Evolutionary conservation across 306 rosid genomes (phyloP).

Genomic region (Dicorynia guianensis): DNA sequence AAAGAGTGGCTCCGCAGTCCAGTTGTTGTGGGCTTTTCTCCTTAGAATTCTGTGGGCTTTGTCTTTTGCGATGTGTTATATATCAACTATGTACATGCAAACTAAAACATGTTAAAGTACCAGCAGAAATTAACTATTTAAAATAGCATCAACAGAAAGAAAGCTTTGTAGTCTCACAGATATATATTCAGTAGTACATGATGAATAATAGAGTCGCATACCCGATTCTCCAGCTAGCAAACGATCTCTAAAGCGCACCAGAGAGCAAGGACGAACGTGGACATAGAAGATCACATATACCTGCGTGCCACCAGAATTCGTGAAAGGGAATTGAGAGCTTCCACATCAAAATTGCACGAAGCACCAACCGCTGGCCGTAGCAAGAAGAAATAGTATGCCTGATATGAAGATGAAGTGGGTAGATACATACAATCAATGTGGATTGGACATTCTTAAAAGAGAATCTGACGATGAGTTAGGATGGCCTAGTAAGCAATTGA

Average conservation of each 20-base stretch:
- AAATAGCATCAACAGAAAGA: no score
- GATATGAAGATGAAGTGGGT: conserved; percentile 21
- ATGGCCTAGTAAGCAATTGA: conserved; percentile 45
- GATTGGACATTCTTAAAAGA: conserved; percentile 30
- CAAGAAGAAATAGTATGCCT: conserved; percentile 6
- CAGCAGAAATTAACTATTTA: no score
- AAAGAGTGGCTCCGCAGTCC: no score
- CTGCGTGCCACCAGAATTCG: conserved; percentile 34
- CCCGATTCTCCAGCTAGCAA: neutral
- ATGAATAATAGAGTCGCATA: no score
- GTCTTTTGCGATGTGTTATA: no score
- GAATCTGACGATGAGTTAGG: conserved; percentile 38
- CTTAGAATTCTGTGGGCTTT: no score
- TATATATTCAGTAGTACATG: no score
- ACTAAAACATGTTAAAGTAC: no score
- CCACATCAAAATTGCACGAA: neutral
- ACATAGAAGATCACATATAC: neutral
- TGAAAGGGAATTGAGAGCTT: no score
- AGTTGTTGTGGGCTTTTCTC: no score
- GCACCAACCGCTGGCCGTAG: conserved; percentile 25
- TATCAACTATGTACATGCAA: no score
- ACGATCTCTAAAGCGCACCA: conserved; percentile 11
- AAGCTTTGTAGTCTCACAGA: no score
- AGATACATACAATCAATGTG: neutral
- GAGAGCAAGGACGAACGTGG: neutral